Evolutionary conservation across 768 basidiomycete species (phyloP).

Genomic region (Tephrocybe sp.): DNA sequence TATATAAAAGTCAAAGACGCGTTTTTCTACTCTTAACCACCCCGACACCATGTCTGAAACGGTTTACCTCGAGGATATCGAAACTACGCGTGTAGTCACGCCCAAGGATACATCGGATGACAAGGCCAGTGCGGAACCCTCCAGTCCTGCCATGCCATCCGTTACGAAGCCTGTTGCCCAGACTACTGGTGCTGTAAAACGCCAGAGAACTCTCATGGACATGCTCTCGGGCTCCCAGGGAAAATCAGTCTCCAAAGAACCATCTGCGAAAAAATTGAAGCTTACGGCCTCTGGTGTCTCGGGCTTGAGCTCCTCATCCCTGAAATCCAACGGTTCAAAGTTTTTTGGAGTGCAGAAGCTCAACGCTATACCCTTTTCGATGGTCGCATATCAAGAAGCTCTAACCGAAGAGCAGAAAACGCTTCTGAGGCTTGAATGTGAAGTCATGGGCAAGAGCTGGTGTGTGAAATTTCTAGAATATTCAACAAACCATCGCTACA

Average conservation of each 20-base stretch:
- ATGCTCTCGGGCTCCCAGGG: constrained; percentile 47
- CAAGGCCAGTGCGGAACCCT: background rate
- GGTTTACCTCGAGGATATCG: constrained; percentile 49
- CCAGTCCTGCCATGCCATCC: background rate
- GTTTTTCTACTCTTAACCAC: constrained; percentile 7
- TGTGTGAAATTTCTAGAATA: constrained; percentile 26
- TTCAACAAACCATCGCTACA: background rate
- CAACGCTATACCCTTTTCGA: constrained; percentile 71
- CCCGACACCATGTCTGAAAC: constrained; percentile 15
- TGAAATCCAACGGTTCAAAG: constrained; percentile 10
- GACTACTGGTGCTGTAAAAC: constrained; percentile 30
- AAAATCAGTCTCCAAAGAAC: constrained; percentile 24
- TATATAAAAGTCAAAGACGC: constrained; percentile 9
- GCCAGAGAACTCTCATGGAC: constrained; percentile 67
- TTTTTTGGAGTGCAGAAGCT: constrained; percentile 33
- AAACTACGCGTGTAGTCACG: constrained; percentile 18
- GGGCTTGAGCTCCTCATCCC: constrained; percentile 20
- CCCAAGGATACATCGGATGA: constrained; percentile 13
- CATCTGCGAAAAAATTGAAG: constrained; percentile 50
- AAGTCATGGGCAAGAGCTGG: constrained; percentile 77
- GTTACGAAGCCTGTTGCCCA: constrained; percentile 8
- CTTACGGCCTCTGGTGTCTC: constrained; percentile 23
- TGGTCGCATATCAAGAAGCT: constrained; percentile 49
- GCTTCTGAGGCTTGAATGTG: constrained; percentile 67
- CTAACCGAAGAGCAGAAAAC: constrained; percentile 57